Percentiles rank a stretch among this genome's conserved stretches.
These are phyloP conservation scores for Xylaria sp. DNA, from an alignment of 2,329 filamentous ascomycete genomes.

Conservation along the genomic window DNA sequence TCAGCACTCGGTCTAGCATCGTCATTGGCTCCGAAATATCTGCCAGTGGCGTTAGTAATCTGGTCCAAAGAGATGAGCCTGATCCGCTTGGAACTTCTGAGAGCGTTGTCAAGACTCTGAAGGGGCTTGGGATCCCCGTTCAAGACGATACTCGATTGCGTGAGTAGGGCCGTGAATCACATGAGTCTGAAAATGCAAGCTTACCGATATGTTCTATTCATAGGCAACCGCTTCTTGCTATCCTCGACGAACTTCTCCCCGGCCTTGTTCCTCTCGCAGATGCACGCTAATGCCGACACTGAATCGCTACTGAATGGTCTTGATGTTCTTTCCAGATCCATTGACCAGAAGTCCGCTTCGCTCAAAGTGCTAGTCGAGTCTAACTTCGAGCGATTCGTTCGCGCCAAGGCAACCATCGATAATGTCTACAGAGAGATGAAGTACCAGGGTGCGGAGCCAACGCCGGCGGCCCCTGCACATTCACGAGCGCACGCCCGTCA, in stretches of 20 bases:
- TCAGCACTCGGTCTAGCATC: conserved; percentile 61
- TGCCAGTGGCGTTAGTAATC: conserved; percentile 61
- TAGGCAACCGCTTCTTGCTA: conserved; percentile 86
- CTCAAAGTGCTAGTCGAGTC: conserved; percentile 94
- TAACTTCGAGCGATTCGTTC: conserved; percentile 97
- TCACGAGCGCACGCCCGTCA: conserved; percentile 56
- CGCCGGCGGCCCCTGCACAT: conserved; percentile 33
- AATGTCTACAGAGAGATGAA: conserved; percentile 99
- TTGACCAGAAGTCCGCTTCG: conserved; percentile 95
- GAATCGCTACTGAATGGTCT: conserved; percentile 74
- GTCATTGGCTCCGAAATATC: conserved; percentile 64
- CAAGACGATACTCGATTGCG: conserved; percentile 78
- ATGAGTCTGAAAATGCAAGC: conserved; percentile 14
- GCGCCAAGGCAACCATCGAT: conserved; percentile 95
- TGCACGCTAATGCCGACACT: conserved; percentile 81
- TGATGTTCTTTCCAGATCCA: conserved; percentile 80
- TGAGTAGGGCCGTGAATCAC: conserved; percentile 38
- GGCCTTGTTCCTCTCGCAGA: conserved; percentile 82
- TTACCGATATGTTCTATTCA: conserved; percentile 9
- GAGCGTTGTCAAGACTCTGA: conserved; percentile 77
- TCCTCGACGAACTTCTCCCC: conserved; percentile 96
- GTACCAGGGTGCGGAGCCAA: conserved; percentile 56
- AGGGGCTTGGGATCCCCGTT: conserved; percentile 69
- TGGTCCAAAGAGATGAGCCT: conserved; percentile 85
- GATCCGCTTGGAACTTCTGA: conserved; percentile 85